Base-by-base conservation (phyloP, 257 asterid species). In the Echites panduratus region DNA sequence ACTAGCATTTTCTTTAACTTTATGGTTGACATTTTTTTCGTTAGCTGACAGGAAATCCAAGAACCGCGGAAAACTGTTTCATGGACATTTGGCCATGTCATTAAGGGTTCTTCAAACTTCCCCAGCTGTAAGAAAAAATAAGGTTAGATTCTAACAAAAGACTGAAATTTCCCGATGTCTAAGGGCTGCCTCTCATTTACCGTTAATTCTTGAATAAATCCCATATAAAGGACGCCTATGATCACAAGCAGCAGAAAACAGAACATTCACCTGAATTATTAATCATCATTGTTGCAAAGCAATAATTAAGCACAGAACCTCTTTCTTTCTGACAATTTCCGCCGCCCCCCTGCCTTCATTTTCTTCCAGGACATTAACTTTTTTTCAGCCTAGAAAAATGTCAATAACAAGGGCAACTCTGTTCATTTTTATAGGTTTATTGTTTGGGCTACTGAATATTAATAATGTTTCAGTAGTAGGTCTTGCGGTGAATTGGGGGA, bases 401-500 rank as follows among this genome's bases (percentile, higher is more conserved):
- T 64, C 49, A 57, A 75, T 75, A 47, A 17, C 32, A 19, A 75
- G 73, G 78, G 68, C 14, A 27, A 66, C 29, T 48, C 0, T 38
- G 22, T 16, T 32, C 9, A 1, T 27, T 20, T 27, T 4, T 12
- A 48, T 32, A 12, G 67, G 49, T 44, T 35, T 74, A 3, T 12
- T 69, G 9, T 22, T 68, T 19, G 74, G 49, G 50, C 14, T 48
- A 17, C 14, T 32, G 38, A 32, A 32, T 32, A 32, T 27, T 45
- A 50, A 40, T 24, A 57, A 58, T 75, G 70, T 40, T 9, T 63
- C 43, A n/a, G 84, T 74, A 9, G 80, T 78, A 61, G 80, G 82
- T 47, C 71, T 81, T 32, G 85, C 82, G 13, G 82, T 81, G 71
- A 81, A 81, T 32, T 81, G 85, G 85, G 85, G 85, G 12, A 79